Base-by-base conservation (phyloP, 495 filamentous ascomycete species). In the Aspergillus mulundensis region DNA sequence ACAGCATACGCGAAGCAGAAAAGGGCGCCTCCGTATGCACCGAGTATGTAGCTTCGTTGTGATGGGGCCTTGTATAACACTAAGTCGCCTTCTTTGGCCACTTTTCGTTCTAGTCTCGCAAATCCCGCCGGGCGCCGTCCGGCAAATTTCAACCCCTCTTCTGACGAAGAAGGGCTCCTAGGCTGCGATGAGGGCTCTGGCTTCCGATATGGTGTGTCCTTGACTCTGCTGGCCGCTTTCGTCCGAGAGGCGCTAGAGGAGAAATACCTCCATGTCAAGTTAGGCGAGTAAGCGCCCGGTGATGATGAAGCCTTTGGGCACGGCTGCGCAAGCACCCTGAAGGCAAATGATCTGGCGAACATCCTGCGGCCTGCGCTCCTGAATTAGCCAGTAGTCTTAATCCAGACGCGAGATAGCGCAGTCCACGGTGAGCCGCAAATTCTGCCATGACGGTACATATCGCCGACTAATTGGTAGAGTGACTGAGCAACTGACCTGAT, bases 21-120 rank as follows among this genome's bases (percentile, higher is more conserved):
- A 20, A 70, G 57, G 6, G 76, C 74, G 15, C 82, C 70, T 34
- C 70, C 64, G 63, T 86, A 84, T 63, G 80, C 79, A 34, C 80
- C 78, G 39, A 80, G 51, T 32, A 82, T 66, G 68, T 82, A 87
- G 60, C 73, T 68, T 50, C 76, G 75, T 58, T 89, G 84, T 5
- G 84, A 84, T 5, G 78, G 83, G 0, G 81, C 77, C 54, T 83
- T 71, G 72, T 84, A 90, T 30, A 89, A 69, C 0, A 81, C 40
- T 11, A 77, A 56, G n/a, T 72, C 57, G 16, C 74, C 71, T 40
- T 71, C 60, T 52, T 61, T 70, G 38, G 70, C 63, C 14, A 75
- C 68, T 57, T 73, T 73, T 7, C 63, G 58, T 44, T 69, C 67
- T 7, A 77, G 34, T 53, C 62, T 66, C 23, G 66, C 74, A 52